phyloP scores from a whole-genome alignment of 768 basidiomycete genomes.

The Infundibulicybe gibba region DNA sequence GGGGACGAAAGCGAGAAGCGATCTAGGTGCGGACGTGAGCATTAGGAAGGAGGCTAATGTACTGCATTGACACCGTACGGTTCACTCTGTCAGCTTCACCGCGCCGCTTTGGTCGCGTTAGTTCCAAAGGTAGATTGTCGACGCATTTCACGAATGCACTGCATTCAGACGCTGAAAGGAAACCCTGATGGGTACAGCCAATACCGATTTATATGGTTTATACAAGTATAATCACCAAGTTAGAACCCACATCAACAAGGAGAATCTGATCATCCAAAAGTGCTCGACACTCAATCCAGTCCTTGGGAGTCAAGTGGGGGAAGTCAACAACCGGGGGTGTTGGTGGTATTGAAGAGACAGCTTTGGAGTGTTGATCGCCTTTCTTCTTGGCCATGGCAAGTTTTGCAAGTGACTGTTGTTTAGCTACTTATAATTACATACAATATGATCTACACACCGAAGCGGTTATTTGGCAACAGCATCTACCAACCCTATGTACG shows the following conservation, averaged over 20 bases:
- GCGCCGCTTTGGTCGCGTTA: conserved; percentile 67
- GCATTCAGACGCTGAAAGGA: conserved; percentile 61
- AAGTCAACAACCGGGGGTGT: conserved; percentile 20
- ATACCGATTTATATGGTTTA: not conserved
- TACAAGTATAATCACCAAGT: not conserved
- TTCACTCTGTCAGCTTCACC: conserved; percentile 74
- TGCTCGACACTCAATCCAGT: conserved; percentile 37
- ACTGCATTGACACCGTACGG: conserved; percentile 32
- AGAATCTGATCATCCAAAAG: conserved; percentile 66
- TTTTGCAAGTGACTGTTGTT: not conserved
- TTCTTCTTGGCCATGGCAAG: conserved; percentile 13
- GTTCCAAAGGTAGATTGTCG: conserved; percentile 53
- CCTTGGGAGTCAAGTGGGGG: conserved; percentile 42
- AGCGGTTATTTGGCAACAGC: not conserved
- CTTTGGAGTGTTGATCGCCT: not conserved
- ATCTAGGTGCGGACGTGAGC: conserved; percentile 30
- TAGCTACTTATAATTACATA: no score
- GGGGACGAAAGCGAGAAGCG: conserved; percentile 57
- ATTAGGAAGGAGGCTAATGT: not conserved
- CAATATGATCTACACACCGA: no score
- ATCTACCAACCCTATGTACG: no score
- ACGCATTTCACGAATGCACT: conserved; percentile 56
- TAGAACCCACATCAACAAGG: conserved; percentile 47
- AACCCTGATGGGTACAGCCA: conserved; percentile 30
- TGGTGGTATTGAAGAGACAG: not conserved